Conservation (phyloP, 2,329 filamentous ascomycete species). For the Alternaria atra region DNA sequence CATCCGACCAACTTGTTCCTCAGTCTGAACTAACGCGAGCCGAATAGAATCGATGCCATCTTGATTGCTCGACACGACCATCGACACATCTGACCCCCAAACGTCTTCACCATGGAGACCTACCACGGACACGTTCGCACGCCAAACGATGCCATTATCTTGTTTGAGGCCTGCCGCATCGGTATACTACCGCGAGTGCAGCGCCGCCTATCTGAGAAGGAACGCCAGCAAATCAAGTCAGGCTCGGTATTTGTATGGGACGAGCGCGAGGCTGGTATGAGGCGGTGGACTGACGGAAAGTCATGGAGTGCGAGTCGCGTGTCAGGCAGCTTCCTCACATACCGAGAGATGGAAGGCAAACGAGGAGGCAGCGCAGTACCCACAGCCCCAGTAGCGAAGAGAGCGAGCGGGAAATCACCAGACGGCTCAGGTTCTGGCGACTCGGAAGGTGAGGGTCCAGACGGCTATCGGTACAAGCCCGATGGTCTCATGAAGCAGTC, state of each 20-base stretch:
- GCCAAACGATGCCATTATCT: conserved; percentile 94
- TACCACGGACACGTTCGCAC: conserved; percentile 95
- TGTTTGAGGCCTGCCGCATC: conserved; percentile 96
- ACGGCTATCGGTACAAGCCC: conserved; percentile 68
- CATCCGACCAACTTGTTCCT: not conserved
- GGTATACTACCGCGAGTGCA: conserved; percentile 92
- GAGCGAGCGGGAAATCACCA: conserved; percentile 74
- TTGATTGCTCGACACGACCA: conserved; percentile 6
- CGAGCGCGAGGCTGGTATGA: conserved; percentile 96
- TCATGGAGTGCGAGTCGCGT: conserved; percentile 98
- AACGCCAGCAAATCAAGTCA: conserved; percentile 93
- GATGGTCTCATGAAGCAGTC: conserved; percentile 99
- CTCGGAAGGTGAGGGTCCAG: conserved; percentile 74
- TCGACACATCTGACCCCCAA: not conserved
- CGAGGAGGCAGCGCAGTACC: conserved; percentile 76
- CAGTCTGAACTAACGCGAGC: conserved; percentile 21
- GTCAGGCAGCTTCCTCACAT: conserved; percentile 96
- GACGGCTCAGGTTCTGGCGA: conserved; percentile 84
- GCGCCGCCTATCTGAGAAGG: conserved; percentile 92
- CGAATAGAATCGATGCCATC: conserved; percentile 19
- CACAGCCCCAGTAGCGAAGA: conserved; percentile 48
- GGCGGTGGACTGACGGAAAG: conserved; percentile 98
- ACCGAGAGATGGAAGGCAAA: conserved; percentile 99
- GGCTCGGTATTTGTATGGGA: conserved; percentile 99
- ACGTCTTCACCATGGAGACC: conserved; percentile 77